Base-by-base conservation (phyloP, 495 filamentous ascomycete species). In the Rhizodiscina lignyota region DNA sequence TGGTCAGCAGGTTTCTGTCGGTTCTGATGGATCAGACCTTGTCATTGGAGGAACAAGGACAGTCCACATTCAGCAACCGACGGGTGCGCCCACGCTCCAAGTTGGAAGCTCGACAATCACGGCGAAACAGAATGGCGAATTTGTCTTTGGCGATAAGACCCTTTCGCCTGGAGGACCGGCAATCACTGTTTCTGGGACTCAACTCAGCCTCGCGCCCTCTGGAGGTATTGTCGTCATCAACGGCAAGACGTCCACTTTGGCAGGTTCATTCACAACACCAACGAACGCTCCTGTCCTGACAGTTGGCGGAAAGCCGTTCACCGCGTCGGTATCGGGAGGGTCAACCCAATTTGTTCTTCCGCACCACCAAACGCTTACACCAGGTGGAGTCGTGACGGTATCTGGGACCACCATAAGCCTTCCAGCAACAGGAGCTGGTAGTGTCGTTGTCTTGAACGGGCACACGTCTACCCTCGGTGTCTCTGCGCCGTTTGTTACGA, bases 51-150 rank as follows among this genome's bases (percentile, higher is more conserved):
- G 10, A 10, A 11, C 30, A 6, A 6, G 17, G 8, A 32, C 46
- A 13, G 28, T 49, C 18, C 32, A 32, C 0, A 36, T 45, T n/a
- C 27, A 35, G n/a, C 27, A 17, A 6, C 34, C 43, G 16, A 41
- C 43, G 3, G 21, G 18, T 4, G 35, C 39, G 11, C 29, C 42
- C 12, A 38, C 41, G 8, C 40, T 50, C 4, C 43, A 39, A 1
- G 29, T 43, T 13, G 43, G 43, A n/a, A 37, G 38, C 11, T 24
- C 32, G 1, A 40, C 37, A 5, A 35, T 47, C 3, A 50, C 47
- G 6, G 43, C 47, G 5, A 39, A 47, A 22, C 22, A 40, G 17
- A 38, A 39, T 24, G 47, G 47, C 16, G 43, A 41, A 30, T 50
- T 43, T 23, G 20, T 47, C 12, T 6, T 50, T 22, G 43, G 36